Percentiles rank a stretch among this genome's conserved stretches.
Evolutionary conservation across 2,329 filamentous ascomycete genomes (phyloP).

Genomic region (Fusarium siculi): DNA sequence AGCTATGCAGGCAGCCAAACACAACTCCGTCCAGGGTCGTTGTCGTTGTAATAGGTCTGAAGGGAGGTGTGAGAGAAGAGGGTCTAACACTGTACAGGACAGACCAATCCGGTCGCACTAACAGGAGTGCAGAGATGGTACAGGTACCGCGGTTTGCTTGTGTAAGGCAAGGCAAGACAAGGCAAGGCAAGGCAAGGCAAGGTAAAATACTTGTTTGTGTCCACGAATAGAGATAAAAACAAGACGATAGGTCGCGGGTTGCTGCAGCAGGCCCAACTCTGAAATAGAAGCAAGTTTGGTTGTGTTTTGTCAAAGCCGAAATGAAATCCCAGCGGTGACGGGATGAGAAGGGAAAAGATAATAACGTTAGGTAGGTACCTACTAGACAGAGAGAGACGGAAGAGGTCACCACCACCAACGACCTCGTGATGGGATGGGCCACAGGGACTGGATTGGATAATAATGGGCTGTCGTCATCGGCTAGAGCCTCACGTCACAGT

Average conservation of each 20-base stretch:
- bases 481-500: constrained; percentile 43
- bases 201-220: constrained; percentile 11
- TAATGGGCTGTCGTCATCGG: constrained; percentile 43
- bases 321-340: background rate
- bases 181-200: background rate
- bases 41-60: constrained; percentile 28
- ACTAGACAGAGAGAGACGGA: background rate
- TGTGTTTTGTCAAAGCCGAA: background rate
- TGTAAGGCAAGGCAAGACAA: background rate
- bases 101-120: constrained; percentile 12
- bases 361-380: background rate
- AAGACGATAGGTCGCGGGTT: constrained; percentile 1
- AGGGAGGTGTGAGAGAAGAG: constrained; percentile 32
- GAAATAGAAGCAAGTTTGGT: background rate
- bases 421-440: constrained; percentile 44
- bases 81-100: constrained; percentile 24
- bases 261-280: constrained; percentile 15
- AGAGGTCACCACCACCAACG: constrained; percentile 33
- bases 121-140: constrained; percentile 1
- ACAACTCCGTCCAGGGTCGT: constrained; percentile 36
- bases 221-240: constrained; percentile 1
- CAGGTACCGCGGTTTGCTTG: constrained; percentile 13
- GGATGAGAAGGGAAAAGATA: background rate
- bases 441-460: constrained; percentile 33
- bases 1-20: constrained; percentile 21